Evolutionary conservation across 192 early-diverging fungal species (phyloP).

Genomic region (Podila epigama): DNA sequence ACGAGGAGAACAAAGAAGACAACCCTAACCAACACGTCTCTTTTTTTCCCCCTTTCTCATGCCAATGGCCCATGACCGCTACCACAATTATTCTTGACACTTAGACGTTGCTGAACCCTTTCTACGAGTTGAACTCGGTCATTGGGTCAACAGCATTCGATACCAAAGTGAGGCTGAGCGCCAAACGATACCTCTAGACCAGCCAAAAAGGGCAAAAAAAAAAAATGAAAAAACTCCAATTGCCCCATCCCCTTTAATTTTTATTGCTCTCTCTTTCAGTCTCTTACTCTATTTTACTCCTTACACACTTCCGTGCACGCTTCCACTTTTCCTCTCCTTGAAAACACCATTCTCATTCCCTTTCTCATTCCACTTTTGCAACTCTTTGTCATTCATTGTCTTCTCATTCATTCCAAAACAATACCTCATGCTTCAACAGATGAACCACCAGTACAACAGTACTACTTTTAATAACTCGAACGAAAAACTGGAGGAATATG

Average conservation of each 20-base stretch:
- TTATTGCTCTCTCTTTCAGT: too few species aligned
- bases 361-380: background rate
- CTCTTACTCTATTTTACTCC: too few species aligned
- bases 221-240: background rate
- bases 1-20: too few species aligned
- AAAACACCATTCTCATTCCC: background rate
- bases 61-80: too few species aligned
- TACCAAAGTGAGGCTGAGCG: constrained; percentile 74
- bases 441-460: background rate
- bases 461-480: background rate
- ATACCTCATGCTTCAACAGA: background rate
- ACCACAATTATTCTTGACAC: constrained; percentile 12
- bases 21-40: too few species aligned
- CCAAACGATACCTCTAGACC: constrained; percentile 75
- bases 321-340: too few species aligned
- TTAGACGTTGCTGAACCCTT: constrained; percentile 89
- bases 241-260: background rate
- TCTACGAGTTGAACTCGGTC: constrained; percentile 83
- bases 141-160: constrained; percentile 86
- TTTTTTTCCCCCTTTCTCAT: too few species aligned
- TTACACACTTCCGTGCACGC: too few species aligned
- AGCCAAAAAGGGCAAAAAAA: background rate
- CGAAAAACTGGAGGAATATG: background rate
- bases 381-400: too few species aligned
- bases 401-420: background rate